Conservation (phyloP, 768 basidiomycete species). For the Lentinula boryana region DNA sequence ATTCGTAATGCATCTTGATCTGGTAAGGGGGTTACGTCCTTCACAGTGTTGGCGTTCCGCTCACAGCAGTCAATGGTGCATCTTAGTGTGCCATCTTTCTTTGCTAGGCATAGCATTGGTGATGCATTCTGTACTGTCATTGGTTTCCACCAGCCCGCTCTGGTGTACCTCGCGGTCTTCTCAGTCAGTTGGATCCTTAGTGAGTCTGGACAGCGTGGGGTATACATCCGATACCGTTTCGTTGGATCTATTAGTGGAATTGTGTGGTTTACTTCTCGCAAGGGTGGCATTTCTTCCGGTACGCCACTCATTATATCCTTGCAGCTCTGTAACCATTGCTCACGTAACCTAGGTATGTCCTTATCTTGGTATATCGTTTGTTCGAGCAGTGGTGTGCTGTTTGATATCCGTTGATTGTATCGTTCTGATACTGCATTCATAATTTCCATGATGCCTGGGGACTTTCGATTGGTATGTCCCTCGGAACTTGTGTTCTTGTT, state of each 20-base stretch:
- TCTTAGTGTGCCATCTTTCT: slow-evolving; percentile 18
- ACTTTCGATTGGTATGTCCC: background rate
- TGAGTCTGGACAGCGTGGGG: slow-evolving; percentile 21
- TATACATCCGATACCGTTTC: slow-evolving; percentile 14
- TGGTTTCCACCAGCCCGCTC: slow-evolving; percentile 10
- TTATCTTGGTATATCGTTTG: background rate
- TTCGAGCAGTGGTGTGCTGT: background rate
- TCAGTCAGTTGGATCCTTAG: slow-evolving; percentile 7
- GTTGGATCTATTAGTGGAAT: slow-evolving; percentile 23
- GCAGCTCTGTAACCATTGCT: slow-evolving; percentile 10
- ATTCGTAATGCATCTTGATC: slow-evolving; percentile 13
- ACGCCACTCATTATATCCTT: slow-evolving; percentile 12
- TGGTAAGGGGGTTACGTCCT: slow-evolving; percentile 12
- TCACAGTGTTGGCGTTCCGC: slow-evolving; percentile 21
- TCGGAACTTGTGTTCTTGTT: background rate
- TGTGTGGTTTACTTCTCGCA: slow-evolving; percentile 23
- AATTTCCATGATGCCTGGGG: background rate
- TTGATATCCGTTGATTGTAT: background rate
- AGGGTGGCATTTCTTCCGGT: slow-evolving; percentile 18
- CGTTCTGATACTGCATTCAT: background rate
- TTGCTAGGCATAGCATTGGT: slow-evolving; percentile 19
- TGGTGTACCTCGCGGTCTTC: slow-evolving; percentile 1
- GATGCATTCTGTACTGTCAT: slow-evolving; percentile 11
- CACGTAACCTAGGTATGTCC: slow-evolving; percentile 4
- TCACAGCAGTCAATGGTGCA: slow-evolving; percentile 11